Evolutionary conservation across 306 rosid species (phyloP).

Genomic region (Vicia villosa): DNA sequence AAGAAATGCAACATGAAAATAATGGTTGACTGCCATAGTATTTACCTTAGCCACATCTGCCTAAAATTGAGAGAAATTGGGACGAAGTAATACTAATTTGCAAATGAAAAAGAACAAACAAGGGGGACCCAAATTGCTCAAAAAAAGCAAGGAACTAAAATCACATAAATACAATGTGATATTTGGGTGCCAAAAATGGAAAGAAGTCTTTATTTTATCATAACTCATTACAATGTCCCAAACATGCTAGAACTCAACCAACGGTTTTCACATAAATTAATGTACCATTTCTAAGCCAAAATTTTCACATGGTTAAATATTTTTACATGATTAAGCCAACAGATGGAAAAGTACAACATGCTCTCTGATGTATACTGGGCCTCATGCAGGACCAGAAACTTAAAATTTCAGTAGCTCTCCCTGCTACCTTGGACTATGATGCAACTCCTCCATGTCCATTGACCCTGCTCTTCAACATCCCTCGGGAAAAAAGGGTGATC

Average conservation of each 20-base stretch:
- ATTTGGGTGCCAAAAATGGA: background rate
- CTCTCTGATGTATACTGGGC: constrained; percentile 46
- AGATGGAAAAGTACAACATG: constrained; percentile 54
- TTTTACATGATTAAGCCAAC: constrained; percentile 59
- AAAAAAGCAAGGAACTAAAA: background rate
- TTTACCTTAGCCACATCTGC: background rate
- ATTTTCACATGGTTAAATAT: constrained; percentile 49
- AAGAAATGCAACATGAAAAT: background rate
- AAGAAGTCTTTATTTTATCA: background rate
- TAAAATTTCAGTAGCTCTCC: constrained; percentile 47
- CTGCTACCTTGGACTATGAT: constrained; percentile 37
- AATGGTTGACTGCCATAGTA: background rate
- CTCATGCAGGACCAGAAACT: constrained; percentile 44
- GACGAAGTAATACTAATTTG: background rate
- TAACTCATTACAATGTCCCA: background rate
- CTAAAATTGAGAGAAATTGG: background rate
- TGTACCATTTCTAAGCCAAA: constrained; percentile 45
- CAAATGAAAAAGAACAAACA: background rate
- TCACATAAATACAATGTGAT: background rate
- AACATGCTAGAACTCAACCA: constrained; percentile 1
- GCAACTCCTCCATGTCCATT: constrained; percentile 43
- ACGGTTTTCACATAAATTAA: background rate
- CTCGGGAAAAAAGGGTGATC: constrained; percentile 45
- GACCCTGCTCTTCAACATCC: constrained; percentile 44
- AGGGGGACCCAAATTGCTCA: background rate